Conservation (phyloP, 352 stramenopile species). For the Phytophthora uliginosa region DNA sequence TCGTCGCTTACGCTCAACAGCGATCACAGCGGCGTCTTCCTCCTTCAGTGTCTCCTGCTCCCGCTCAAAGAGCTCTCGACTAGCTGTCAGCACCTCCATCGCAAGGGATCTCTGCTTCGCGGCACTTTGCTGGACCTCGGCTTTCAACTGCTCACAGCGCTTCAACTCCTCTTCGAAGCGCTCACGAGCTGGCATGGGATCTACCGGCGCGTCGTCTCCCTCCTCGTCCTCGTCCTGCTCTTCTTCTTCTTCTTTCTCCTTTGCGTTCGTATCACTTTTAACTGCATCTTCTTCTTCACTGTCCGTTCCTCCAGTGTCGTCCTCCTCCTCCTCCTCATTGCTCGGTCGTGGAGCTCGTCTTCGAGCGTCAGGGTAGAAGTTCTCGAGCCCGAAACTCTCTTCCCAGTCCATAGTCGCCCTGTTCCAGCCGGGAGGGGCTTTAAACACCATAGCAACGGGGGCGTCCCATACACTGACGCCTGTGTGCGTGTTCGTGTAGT, state of each 20-base stretch:
- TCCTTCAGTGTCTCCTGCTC: conserved; percentile 60
- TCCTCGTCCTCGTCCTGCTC: conserved; percentile 22
- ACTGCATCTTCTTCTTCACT: neutral
- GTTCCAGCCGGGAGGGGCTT: conserved; percentile 69
- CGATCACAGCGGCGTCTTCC: conserved; percentile 62
- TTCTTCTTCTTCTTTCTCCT: conserved; percentile 24
- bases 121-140: conserved; percentile 43
- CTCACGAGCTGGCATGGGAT: conserved; percentile 56
- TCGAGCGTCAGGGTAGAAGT: conserved; percentile 48
- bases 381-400: conserved; percentile 50
- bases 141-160: conserved; percentile 38
- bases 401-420: conserved; percentile 67
- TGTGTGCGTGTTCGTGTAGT: conserved; percentile 68
- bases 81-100: conserved; percentile 73
- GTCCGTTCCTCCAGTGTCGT: conserved; percentile 13
- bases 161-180: conserved; percentile 54
- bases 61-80: conserved; percentile 61
- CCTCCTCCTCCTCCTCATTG: too few species aligned
- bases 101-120: conserved; percentile 58
- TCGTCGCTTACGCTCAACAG: conserved; percentile 53
- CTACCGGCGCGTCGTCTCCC: conserved; percentile 33
- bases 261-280: conserved; percentile 12
- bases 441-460: conserved; percentile 65
- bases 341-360: neutral
- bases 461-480: conserved; percentile 67